Conservation (phyloP, 2,329 filamentous ascomycete species). For the Drechslerella coelobrocha region DNA sequence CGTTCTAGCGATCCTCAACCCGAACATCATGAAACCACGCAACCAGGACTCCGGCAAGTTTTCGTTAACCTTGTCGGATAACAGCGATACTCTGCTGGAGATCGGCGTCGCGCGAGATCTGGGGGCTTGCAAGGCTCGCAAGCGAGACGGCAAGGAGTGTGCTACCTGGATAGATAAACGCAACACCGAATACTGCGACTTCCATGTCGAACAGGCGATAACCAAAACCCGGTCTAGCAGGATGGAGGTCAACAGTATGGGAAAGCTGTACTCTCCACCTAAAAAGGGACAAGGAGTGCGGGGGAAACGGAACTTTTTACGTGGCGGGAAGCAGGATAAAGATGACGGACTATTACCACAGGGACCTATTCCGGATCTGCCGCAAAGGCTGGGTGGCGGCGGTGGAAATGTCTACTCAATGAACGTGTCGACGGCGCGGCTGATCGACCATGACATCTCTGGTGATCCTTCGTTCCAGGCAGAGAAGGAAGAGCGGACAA, state of each 20-base stretch:
- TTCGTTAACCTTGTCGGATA: slow-evolving; percentile 79
- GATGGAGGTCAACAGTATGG: slow-evolving; percentile 79
- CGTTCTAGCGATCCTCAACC: slow-evolving; percentile 89
- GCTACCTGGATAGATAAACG: slow-evolving; percentile 84
- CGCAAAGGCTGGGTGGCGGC: slow-evolving; percentile 59
- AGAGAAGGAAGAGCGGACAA: slow-evolving; percentile 71
- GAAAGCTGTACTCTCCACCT: slow-evolving; percentile 61
- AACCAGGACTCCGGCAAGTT: slow-evolving; percentile 82
- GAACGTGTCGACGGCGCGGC: slow-evolving; percentile 61
- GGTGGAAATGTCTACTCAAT: slow-evolving; percentile 61
- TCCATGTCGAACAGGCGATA: slow-evolving; percentile 82
- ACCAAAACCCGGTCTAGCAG: slow-evolving; percentile 72
- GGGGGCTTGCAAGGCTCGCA: slow-evolving; percentile 83
- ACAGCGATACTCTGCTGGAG: slow-evolving; percentile 80
- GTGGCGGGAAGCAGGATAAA: slow-evolving; percentile 57
- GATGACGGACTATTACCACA: slow-evolving; percentile 55
- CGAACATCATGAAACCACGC: slow-evolving; percentile 80
- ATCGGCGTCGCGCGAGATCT: slow-evolving; percentile 84
- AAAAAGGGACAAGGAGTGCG: slow-evolving; percentile 52
- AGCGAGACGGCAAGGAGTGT: slow-evolving; percentile 83
- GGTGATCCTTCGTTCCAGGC: slow-evolving; percentile 63
- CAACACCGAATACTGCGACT: slow-evolving; percentile 90
- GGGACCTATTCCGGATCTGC: slow-evolving; percentile 51
- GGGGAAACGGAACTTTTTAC: slow-evolving; percentile 58
- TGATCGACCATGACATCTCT: slow-evolving; percentile 72